Base-by-base conservation (phyloP, 176 grass and related monocot genomes). In the Bonia amplexicaulis region DNA sequence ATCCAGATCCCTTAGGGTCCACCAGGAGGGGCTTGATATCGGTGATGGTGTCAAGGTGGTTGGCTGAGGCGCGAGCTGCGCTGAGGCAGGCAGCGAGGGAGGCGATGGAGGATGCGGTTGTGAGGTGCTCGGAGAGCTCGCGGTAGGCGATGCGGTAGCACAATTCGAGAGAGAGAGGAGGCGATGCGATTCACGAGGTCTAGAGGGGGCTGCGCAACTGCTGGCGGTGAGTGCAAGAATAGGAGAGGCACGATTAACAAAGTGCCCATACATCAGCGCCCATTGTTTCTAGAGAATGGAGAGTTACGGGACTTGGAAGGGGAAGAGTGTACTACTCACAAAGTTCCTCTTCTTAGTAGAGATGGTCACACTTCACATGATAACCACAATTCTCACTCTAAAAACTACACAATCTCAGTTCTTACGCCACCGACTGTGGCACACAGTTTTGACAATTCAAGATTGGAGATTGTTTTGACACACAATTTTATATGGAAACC, bases 61-160 rank as follows among this genome's bases (percentile, higher is more conserved):
- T 88, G 16, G 81, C 26, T 40, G 88, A 93, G n/a, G 81, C 91
- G 25, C 91, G 89, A 64, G 93, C 93, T 19, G 86, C 69, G 23
- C 83, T 68, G 16, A 98, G 86, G 27, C 89, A 80, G 53, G 88
- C 82, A 9, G 85, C 84, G 6, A 98, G 82, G 0, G 80, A 49
- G 4, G 85, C 84, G 6, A 98, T 79, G 0, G 80, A 49, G 4
- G 31, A 33, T 3, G 31, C 31, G 31, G 31, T 3, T 2, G 31
- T 0, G 3, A 33, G 31, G 31, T 33, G 31, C 31, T 33, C 31
- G 31, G 31, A 33, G 31, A 33, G 31, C 31, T 33, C 31, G 31
- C 31, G 31, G 31, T 3, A 3, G 31, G 31, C 31, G 31, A 2
- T 2, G 29, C 1, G 29, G 29, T 2, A 31, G 31, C 31, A 31